Evolutionary conservation across 2,329 filamentous ascomycete genomes (phyloP).

Genomic region (Magnaporthiopsis rhizophila): DNA sequence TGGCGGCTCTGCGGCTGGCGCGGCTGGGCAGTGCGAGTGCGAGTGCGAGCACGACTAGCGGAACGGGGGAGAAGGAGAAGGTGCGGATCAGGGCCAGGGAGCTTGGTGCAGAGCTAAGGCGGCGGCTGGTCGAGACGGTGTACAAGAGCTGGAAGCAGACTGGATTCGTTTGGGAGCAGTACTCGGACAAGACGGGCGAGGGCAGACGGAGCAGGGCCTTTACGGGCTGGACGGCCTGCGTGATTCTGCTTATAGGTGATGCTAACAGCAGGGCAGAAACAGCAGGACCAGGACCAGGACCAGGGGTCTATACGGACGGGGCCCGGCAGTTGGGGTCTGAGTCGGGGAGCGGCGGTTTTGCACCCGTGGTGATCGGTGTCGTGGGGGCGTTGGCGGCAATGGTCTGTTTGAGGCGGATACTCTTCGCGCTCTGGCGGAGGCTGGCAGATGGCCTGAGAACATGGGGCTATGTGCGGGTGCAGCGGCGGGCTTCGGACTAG

Average conservation of each 20-base stretch:
- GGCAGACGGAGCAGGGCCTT: constrained; percentile 64
- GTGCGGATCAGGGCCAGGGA: constrained; percentile 9
- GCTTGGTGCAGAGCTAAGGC: constrained; percentile 14
- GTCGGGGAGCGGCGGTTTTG: neutral
- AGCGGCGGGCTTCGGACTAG: neutral
- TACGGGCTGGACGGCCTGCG: constrained; percentile 65
- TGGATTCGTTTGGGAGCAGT: constrained; percentile 67
- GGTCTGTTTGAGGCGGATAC: neutral
- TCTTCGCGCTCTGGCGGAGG: neutral
- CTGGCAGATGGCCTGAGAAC: neutral
- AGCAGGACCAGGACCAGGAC: no score
- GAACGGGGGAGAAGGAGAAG: neutral
- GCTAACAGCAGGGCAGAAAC: neutral
- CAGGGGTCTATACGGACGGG: neutral
- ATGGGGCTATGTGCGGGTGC: neutral
- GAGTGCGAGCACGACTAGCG: neutral
- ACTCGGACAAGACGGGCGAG: constrained; percentile 56
- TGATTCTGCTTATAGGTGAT: constrained; percentile 57
- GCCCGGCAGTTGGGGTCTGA: neutral
- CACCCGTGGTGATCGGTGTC: neutral
- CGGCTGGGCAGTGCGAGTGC: constrained; percentile 16
- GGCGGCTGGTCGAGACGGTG: constrained; percentile 12
- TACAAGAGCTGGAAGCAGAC: constrained; percentile 52
- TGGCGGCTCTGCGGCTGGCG: constrained; percentile 50
- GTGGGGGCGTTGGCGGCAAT: neutral